A percentile compares a stretch with the other conserved stretches of the same genome.
Conservation (phyloP, 1,284 basidiomycete species). For the Leccinum subspadiceum region DNA sequence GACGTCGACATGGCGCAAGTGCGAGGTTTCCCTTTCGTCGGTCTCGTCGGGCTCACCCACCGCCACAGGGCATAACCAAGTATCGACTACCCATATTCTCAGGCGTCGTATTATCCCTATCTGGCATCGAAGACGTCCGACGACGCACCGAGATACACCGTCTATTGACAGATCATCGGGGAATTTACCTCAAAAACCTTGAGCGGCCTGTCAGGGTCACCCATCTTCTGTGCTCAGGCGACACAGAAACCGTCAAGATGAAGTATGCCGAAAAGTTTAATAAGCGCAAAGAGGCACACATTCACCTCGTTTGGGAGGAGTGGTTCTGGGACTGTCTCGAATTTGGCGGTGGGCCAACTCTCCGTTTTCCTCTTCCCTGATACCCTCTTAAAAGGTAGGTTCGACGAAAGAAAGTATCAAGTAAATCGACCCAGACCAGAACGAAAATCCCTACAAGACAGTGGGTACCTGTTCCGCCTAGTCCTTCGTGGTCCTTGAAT, state of each 20-base stretch:
- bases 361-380: neutral
- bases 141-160: slow-evolving; percentile 57
- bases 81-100: slow-evolving; percentile 69
- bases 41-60: slow-evolving; percentile 25
- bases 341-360: slow-evolving; percentile 51
- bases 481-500: neutral
- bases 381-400: slow-evolving; percentile 36
- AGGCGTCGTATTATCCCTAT: slow-evolving; percentile 59
- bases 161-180: slow-evolving; percentile 51
- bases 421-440: slow-evolving; percentile 58
- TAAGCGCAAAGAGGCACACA: slow-evolving; percentile 56
- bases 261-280: slow-evolving; percentile 69
- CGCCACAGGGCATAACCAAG: slow-evolving; percentile 45
- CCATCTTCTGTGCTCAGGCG: slow-evolving; percentile 58
- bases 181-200: slow-evolving; percentile 58
- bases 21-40: slow-evolving; percentile 4
- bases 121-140: slow-evolving; percentile 59
- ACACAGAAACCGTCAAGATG: slow-evolving; percentile 61
- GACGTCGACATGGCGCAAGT: slow-evolving; percentile 62
- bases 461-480: slow-evolving; percentile 22
- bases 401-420: slow-evolving; percentile 56
- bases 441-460: slow-evolving; percentile 38
- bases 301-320: slow-evolving; percentile 78
- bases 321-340: slow-evolving; percentile 83
- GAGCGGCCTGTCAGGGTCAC: slow-evolving; percentile 71